Percentiles rank a stretch among this genome's conserved stretches.
phyloP scores from a whole-genome alignment of 805 yeast genomes.

The Pichia ethanolica region DNA sequence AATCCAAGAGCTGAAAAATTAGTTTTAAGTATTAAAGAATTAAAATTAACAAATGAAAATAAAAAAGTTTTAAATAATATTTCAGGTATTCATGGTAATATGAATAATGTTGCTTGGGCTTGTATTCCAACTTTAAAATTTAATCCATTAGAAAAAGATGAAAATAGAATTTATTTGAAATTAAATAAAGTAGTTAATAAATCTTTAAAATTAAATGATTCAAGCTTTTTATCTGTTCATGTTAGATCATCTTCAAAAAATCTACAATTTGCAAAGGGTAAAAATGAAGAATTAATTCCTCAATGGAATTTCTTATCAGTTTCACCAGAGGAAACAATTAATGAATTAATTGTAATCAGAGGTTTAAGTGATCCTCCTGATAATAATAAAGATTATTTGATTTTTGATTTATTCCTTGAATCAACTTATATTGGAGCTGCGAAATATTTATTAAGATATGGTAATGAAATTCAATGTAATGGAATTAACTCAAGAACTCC shows the following conservation, averaged over 20 bases:
- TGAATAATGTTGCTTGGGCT: constrained; percentile 39
- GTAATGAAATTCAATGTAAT: constrained; percentile 28
- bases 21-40: constrained; percentile 65
- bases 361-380: constrained; percentile 35
- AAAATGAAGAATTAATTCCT: constrained; percentile 45
- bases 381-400: constrained; percentile 46
- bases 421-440: constrained; percentile 58
- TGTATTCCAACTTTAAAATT: constrained; percentile 58
- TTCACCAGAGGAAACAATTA: constrained; percentile 59
- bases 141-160: constrained; percentile 52
- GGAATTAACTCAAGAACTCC: constrained; percentile 29
- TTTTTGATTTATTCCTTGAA: constrained; percentile 52
- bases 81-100: constrained; percentile 16
- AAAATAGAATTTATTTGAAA: constrained; percentile 54
- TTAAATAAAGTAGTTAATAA: constrained; percentile 38
- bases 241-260: constrained; percentile 44
- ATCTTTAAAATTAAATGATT: constrained; percentile 17
- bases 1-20: constrained; percentile 74
- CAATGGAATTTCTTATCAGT: constrained; percentile 72
- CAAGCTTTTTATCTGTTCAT: constrained; percentile 45
- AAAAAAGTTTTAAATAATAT: constrained; percentile 23
- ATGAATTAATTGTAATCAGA: constrained; percentile 60
- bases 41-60: constrained; percentile 29
- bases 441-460: constrained; percentile 33
- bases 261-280: constrained; percentile 57